A percentile compares a stretch with the other conserved stretches of the same genome.
phyloP scores from a whole-genome alignment of 352 stramenopile genomes.

The Blastocystis sp. region DNA sequence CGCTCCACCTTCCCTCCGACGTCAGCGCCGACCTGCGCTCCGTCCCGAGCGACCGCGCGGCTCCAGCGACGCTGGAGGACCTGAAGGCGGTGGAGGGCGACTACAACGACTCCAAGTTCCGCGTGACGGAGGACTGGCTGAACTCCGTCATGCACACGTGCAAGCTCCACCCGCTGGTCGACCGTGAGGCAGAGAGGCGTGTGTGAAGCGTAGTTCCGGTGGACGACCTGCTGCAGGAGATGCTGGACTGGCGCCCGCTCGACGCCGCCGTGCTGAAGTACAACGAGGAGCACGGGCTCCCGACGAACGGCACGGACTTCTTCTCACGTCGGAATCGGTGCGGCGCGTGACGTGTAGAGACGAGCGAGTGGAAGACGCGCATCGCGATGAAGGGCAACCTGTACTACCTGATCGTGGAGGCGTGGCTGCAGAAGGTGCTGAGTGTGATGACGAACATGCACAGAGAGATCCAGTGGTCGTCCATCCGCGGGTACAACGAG shows the following conservation, averaged over 20 bases:
- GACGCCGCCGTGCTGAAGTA: conserved; percentile 39
- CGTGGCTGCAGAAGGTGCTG: conserved; percentile 71
- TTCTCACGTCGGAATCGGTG: not conserved
- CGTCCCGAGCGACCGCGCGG: not conserved
- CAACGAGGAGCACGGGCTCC: conserved; percentile 21
- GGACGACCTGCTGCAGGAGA: conserved; percentile 48
- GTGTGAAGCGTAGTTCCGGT: not conserved
- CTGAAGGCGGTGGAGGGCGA: conserved; percentile 59
- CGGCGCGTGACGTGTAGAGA: not conserved
- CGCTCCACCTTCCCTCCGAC: not conserved
- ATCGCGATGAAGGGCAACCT: conserved; percentile 73
- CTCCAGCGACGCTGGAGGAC: conserved; percentile 57
- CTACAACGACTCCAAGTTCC: conserved; percentile 20
- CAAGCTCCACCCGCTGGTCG: conserved; percentile 34
- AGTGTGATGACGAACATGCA: conserved; percentile 71
- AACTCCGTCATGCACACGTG: conserved; percentile 32
- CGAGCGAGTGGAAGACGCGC: conserved; percentile 68
- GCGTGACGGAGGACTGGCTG: conserved; percentile 45
- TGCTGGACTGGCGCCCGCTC: conserved; percentile 61
- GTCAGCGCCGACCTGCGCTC: not conserved
- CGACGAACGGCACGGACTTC: conserved; percentile 52
- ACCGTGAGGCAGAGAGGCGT: not conserved
- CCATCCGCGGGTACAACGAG: conserved; percentile 72
- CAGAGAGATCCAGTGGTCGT: conserved; percentile 70
- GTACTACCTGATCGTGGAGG: conserved; percentile 72